phyloP scores from a whole-genome alignment of 768 basidiomycete species.

The Gloeostereum incarnatum region DNA sequence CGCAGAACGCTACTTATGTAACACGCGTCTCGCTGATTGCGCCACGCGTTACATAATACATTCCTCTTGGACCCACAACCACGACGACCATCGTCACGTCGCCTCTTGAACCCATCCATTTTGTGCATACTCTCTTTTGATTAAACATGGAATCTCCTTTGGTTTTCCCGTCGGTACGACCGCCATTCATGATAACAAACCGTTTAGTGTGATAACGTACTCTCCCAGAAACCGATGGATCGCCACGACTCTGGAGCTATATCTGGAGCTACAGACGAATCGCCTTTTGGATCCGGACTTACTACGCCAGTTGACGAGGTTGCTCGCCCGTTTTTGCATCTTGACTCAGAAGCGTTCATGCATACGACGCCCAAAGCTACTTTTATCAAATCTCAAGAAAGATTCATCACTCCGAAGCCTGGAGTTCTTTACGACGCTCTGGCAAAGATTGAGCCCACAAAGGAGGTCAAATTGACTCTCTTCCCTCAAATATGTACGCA shows the following conservation, averaged over 20 bases:
- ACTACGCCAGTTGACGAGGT: not conserved
- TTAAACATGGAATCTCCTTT: no score
- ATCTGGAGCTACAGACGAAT: not conserved
- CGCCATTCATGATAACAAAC: no score
- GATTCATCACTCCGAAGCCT: not conserved
- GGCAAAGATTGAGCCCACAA: not conserved
- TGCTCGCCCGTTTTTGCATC: slow-evolving; percentile 10
- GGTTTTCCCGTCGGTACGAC: no score
- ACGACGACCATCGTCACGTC: no score
- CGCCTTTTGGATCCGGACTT: not conserved
- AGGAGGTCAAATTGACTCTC: not conserved
- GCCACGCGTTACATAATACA: no score
- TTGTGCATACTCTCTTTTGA: no score
- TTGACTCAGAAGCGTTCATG: not conserved
- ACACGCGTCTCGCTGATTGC: no score
- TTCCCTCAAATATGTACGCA: not conserved
- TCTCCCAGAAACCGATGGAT: no score
- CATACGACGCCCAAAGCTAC: not conserved
- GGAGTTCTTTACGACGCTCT: not conserved
- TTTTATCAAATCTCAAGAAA: not conserved
- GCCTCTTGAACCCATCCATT: no score
- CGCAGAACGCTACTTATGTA: no score
- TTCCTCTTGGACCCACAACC: no score
- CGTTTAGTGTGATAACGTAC: no score
- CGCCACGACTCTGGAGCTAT: not conserved